Conservation (phyloP, 2,329 filamentous ascomycete species). For the Coccinonectria pachysandricola region DNA sequence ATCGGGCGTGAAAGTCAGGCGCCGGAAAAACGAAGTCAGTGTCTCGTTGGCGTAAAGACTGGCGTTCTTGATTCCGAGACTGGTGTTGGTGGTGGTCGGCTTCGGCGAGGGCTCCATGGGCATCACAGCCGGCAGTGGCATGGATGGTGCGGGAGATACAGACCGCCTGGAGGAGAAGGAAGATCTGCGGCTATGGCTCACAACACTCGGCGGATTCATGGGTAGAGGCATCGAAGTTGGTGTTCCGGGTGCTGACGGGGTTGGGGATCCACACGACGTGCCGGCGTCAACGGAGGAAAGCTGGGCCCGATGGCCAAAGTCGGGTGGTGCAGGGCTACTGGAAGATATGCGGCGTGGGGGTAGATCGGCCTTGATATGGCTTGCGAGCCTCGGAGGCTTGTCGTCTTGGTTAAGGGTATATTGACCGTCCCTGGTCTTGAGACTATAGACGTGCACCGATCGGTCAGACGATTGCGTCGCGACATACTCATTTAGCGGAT, state of each 20-base stretch:
- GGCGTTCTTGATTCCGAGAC: slow-evolving; percentile 66
- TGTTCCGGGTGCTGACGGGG: slow-evolving; percentile 84
- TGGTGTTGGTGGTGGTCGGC: slow-evolving; percentile 45
- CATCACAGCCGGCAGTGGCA: slow-evolving; percentile 92
- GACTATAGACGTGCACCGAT: slow-evolving; percentile 92
- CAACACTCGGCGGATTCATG: slow-evolving; percentile 87
- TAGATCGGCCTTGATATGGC: slow-evolving; percentile 74
- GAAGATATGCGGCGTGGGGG: slow-evolving; percentile 83
- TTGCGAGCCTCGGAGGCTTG: slow-evolving; percentile 70
- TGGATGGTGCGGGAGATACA: slow-evolving; percentile 82
- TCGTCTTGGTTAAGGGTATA: slow-evolving; percentile 64
- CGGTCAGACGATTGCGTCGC: slow-evolving; percentile 97
- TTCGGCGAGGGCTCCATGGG: slow-evolving; percentile 84
- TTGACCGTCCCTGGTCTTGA: slow-evolving; percentile 93
- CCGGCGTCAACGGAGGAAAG: slow-evolving; percentile 44
- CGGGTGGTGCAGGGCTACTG: slow-evolving; percentile 82
- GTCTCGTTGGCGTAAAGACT: slow-evolving; percentile 95
- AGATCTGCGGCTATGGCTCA: slow-evolving; percentile 87
- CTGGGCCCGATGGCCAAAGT: slow-evolving; percentile 58
- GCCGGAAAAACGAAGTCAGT: slow-evolving; percentile 89
- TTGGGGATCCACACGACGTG: slow-evolving; percentile 64
- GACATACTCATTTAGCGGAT: slow-evolving; percentile 94
- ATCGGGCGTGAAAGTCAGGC: slow-evolving; percentile 89
- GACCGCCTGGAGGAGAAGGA: slow-evolving; percentile 86
- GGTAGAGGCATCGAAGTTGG: slow-evolving; percentile 79